Percentiles rank a stretch among this genome's conserved stretches.
Conservation (phyloP, 2,329 filamentous ascomycete genomes). For the Talaromyces sp. region DNA sequence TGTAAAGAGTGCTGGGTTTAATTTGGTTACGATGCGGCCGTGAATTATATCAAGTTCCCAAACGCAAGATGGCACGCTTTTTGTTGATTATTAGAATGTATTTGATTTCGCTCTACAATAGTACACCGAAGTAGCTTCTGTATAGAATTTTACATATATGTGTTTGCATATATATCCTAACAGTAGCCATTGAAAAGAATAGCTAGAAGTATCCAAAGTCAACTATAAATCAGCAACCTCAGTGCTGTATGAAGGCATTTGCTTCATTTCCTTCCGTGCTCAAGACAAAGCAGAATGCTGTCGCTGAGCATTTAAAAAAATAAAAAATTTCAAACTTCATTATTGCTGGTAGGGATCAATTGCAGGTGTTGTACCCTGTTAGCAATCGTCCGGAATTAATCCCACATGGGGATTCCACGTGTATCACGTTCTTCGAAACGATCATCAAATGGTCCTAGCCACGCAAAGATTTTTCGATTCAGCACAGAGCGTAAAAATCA, state of each 20-base stretch:
- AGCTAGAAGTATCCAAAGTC: not conserved
- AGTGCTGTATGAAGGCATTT: not conserved
- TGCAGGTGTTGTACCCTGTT: too few species aligned
- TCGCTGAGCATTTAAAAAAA: not conserved
- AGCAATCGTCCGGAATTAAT: not conserved
- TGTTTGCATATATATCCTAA: not conserved
- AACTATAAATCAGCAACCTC: not conserved
- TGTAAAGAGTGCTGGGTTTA: not conserved
- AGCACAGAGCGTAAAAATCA: not conserved
- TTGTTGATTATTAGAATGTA: not conserved
- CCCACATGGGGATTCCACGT: not conserved
- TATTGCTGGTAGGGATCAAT: too few species aligned
- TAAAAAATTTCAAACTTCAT: not conserved
- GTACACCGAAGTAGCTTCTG: not conserved
- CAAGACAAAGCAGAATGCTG: not conserved
- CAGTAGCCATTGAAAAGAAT: not conserved
- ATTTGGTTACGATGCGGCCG: not conserved
- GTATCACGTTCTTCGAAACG: not conserved
- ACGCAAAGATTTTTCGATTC: not conserved
- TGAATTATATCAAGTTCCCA: not conserved
- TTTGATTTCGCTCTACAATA: not conserved
- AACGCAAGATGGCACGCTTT: not conserved
- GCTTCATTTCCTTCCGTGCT: not conserved
- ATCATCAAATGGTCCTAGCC: not conserved
- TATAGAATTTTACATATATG: not conserved